Evolutionary conservation across 2,329 filamentous ascomycete species (phyloP).

Genomic region (Cladosporium cucumerinum): DNA sequence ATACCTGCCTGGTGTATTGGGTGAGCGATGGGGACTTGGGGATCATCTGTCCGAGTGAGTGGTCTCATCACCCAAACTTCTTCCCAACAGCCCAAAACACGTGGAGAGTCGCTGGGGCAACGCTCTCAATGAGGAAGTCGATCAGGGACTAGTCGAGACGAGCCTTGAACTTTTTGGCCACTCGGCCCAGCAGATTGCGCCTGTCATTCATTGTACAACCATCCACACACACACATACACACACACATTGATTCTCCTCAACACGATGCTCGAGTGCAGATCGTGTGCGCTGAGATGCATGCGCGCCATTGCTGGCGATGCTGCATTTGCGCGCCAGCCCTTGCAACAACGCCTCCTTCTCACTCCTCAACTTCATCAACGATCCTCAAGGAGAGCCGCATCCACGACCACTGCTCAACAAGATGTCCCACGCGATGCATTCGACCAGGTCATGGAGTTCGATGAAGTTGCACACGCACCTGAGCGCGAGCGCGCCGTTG

Average conservation of each 20-base stretch:
- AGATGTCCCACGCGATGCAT: not conserved
- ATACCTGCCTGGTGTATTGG: not conserved
- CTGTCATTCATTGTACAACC: not conserved
- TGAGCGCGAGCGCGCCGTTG: not conserved
- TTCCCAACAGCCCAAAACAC: not conserved
- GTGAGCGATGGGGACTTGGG: not conserved
- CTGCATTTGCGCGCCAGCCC: conserved; percentile 16
- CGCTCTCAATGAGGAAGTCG: not conserved
- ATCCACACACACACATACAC: not conserved
- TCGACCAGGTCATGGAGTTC: not conserved
- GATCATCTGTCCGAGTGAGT: not conserved
- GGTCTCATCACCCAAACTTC: not conserved
- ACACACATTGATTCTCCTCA: not conserved
- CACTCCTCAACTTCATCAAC: conserved; percentile 22
- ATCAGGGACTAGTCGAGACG: not conserved
- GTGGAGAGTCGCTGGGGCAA: not conserved
- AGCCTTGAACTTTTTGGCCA: conserved; percentile 11
- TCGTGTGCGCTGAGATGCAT: conserved; percentile 44
- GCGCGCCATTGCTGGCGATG: conserved; percentile 39
- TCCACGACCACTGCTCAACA: not conserved
- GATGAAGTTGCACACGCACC: not conserved
- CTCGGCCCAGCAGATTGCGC: not conserved
- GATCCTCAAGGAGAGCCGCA: not conserved
- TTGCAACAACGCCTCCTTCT: conserved; percentile 23
- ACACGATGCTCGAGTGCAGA: conserved; percentile 44